These are phyloP conservation scores for Phyllosticta capitalensis DNA, from an alignment of 2,329 filamentous ascomycete species.

Conservation along the genomic window DNA sequence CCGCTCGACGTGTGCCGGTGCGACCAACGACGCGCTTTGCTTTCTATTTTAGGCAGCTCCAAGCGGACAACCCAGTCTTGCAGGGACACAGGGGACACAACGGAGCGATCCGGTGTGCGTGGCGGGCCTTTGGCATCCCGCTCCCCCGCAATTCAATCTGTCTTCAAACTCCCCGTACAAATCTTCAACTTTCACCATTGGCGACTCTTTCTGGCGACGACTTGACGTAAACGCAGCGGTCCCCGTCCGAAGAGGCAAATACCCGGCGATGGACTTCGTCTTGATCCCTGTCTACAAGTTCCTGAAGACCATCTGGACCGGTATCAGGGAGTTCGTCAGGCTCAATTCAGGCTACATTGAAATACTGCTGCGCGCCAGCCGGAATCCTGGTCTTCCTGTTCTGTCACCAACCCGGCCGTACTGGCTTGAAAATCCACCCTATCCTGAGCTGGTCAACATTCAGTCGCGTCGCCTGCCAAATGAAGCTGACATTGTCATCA, in stretches of 20 bases:
- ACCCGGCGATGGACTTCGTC: background rate
- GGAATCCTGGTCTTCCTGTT: conserved; percentile 15
- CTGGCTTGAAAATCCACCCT: conserved; percentile 25
- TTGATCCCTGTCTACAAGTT: background rate
- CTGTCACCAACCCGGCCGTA: conserved; percentile 25
- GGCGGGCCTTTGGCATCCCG: background rate
- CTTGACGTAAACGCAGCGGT: background rate
- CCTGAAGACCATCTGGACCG: background rate
- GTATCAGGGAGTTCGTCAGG: background rate
- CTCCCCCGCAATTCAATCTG: background rate
- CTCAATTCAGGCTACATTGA: background rate
- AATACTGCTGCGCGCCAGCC: background rate
- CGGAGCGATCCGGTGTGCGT: background rate
- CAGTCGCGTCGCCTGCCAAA: conserved; percentile 15
- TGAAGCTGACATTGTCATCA: conserved; percentile 39
- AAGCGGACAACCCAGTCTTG: background rate
- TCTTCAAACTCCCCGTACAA: background rate
- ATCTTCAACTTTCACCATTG: background rate
- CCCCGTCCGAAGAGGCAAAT: background rate
- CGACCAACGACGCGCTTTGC: background rate
- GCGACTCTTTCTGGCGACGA: background rate
- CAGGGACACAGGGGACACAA: background rate
- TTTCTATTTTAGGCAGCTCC: background rate
- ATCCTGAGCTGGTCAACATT: conserved; percentile 1
- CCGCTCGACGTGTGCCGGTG: background rate